Conservation (phyloP, 1,284 basidiomycete genomes). For the Apiotrichum domesticum region DNA sequence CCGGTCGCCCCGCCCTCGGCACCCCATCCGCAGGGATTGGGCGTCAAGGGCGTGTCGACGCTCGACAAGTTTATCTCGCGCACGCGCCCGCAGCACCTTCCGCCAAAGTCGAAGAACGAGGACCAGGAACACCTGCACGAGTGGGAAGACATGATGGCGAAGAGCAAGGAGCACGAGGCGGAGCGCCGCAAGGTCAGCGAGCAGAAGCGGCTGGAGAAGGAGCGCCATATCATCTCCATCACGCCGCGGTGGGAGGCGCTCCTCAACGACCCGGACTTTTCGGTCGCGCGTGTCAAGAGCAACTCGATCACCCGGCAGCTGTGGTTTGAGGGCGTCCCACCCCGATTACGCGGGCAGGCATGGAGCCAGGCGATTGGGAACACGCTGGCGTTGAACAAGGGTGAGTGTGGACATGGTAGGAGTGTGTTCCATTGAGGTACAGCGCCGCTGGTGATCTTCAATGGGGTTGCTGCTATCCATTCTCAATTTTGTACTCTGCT, state of each 20-base stretch:
- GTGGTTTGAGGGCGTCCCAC: constrained; percentile 91
- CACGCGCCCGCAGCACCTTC: constrained; percentile 67
- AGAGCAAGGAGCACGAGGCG: constrained; percentile 33
- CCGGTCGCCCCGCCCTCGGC: neutral
- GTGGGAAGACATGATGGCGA: constrained; percentile 84
- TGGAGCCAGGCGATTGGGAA: constrained; percentile 91
- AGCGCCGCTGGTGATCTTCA: too few relatives aligned
- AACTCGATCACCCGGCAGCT: constrained; percentile 58
- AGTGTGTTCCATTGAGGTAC: too few relatives aligned
- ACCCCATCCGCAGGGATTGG: constrained; percentile 16
- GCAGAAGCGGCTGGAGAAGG: constrained; percentile 27
- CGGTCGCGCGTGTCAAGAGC: constrained; percentile 18
- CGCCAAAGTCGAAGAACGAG: constrained; percentile 73
- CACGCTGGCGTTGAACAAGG: constrained; percentile 75
- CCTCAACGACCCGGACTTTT: constrained; percentile 27
- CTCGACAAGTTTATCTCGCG: constrained; percentile 49
- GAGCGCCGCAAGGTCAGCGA: constrained; percentile 26
- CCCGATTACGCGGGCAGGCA: constrained; percentile 72
- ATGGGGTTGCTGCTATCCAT: too few relatives aligned
- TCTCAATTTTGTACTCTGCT: neutral
- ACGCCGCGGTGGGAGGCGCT: constrained; percentile 41
- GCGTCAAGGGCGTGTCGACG: constrained; percentile 34
- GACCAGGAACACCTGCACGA: constrained; percentile 78
- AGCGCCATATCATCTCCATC: constrained; percentile 27
- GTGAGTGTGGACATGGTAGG: constrained; percentile 47